These are phyloP conservation scores for Takashimella tepidaria DNA, from an alignment of 1,284 basidiomycete species.

Conservation along the genomic window DNA sequence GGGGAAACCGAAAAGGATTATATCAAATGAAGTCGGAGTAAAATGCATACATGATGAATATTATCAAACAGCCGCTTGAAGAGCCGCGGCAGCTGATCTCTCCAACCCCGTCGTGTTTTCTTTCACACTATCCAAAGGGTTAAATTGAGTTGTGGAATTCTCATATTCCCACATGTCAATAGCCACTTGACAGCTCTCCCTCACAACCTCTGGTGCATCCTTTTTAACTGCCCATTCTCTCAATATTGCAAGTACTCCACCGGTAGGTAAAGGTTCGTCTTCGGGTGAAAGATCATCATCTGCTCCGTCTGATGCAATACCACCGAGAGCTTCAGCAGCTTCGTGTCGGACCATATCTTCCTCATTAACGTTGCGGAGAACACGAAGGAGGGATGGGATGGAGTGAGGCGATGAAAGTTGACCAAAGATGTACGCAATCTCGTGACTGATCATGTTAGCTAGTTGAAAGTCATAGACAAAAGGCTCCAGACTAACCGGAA, in stretches of 20 bases:
- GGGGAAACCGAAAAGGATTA: neutral
- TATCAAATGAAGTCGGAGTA: too few species aligned
- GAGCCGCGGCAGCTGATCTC: conserved; percentile 37
- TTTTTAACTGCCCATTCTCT: conserved; percentile 74
- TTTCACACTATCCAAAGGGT: conserved; percentile 62
- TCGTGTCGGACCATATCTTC: conserved; percentile 99
- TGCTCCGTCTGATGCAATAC: conserved; percentile 77
- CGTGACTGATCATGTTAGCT: conserved; percentile 60
- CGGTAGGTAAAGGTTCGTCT: conserved; percentile 33
- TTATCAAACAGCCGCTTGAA: conserved; percentile 26
- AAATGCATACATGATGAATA: conserved; percentile 1
- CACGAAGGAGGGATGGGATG: conserved; percentile 74
- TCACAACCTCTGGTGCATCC: conserved; percentile 81
- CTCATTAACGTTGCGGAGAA: conserved; percentile 68
- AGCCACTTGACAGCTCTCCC: conserved; percentile 93
- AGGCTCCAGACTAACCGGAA: conserved; percentile 65
- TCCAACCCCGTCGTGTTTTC: conserved; percentile 46
- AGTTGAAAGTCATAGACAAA: neutral
- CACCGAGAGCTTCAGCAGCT: conserved; percentile 95
- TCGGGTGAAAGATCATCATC: conserved; percentile 34
- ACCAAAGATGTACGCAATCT: conserved; percentile 97
- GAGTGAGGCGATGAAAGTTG: conserved; percentile 87
- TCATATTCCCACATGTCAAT: conserved; percentile 98
- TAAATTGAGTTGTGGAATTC: conserved; percentile 76
- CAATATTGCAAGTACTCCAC: conserved; percentile 72